These are phyloP conservation scores for Pirum gemmata DNA, from an alignment of 78 protist species.

Conservation along the genomic window DNA sequence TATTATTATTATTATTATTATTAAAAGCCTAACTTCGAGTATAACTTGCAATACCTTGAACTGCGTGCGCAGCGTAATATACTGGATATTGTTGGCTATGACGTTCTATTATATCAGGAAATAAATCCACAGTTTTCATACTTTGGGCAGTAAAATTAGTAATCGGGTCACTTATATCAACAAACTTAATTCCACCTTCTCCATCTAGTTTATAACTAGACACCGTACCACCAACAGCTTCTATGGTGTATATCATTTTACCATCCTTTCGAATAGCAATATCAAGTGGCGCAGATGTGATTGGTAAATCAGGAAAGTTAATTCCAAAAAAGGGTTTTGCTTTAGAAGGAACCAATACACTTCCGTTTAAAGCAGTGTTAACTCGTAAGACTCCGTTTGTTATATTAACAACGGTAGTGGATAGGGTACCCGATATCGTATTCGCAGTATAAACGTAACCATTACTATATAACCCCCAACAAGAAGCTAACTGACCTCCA, in stretches of 20 bases:
- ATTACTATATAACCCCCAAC: background rate
- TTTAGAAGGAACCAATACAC: background rate
- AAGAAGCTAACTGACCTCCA: background rate
- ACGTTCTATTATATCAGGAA: background rate
- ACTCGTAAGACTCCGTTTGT: background rate
- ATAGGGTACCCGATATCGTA: background rate
- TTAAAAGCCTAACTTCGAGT: no score
- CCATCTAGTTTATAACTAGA: background rate
- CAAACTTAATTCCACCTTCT: background rate
- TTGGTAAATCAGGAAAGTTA: background rate
- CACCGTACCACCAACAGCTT: background rate
- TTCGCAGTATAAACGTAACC: background rate
- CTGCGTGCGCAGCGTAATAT: background rate
- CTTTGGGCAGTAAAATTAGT: background rate
- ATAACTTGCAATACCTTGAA: background rate
- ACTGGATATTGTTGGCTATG: background rate
- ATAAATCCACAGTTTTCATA: background rate
- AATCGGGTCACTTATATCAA: background rate
- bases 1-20: no score
- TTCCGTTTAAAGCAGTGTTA: background rate
- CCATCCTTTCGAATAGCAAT: background rate
- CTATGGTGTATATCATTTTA: background rate
- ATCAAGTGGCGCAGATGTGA: background rate
- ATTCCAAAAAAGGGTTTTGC: background rate
- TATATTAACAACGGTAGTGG: background rate